phyloP scores from a whole-genome alignment of 2,329 filamentous ascomycete genomes.

The Rhexocercosporidium sp. region DNA sequence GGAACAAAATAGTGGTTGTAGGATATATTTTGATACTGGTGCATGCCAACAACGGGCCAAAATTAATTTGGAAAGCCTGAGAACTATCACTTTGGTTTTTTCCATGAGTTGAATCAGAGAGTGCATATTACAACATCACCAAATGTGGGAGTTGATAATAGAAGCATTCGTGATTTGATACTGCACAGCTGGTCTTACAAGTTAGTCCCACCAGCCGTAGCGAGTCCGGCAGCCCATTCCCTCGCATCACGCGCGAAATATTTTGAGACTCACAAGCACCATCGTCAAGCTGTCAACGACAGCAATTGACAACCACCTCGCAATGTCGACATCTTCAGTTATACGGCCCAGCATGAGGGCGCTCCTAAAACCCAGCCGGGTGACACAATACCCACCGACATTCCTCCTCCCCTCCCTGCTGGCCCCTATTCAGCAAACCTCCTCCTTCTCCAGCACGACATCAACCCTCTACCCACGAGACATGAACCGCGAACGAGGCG shows the following conservation, averaged over 20 bases:
- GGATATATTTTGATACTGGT: too few species aligned
- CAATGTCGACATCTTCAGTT: constrained; percentile 39
- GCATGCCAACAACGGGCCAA: too few species aligned
- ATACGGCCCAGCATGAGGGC: constrained; percentile 34
- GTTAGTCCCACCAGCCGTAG: not conserved
- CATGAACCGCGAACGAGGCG: constrained; percentile 78
- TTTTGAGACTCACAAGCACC: constrained; percentile 23
- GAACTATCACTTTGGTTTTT: too few species aligned
- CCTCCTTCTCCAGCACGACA: constrained; percentile 42
- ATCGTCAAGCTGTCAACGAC: constrained; percentile 10
- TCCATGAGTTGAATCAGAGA: not conserved
- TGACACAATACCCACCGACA: constrained; percentile 32
- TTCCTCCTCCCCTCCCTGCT: constrained; percentile 43
- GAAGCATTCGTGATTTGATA: not conserved
- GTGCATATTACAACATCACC: not conserved
- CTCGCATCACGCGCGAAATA: constrained; percentile 13
- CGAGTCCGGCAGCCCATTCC: not conserved
- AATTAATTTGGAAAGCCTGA: too few species aligned
- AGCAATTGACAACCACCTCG: constrained; percentile 29
- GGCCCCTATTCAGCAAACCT: constrained; percentile 32
- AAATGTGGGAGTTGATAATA: not conserved
- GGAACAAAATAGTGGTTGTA: too few species aligned
- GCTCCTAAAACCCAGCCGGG: constrained; percentile 28
- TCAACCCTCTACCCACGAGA: constrained; percentile 57
- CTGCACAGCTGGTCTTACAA: not conserved